Evolutionary conservation across 768 basidiomycete genomes (phyloP), one percentile per base, ranked within the genome.

Genomic region (Tylopilus sp.): DNA sequence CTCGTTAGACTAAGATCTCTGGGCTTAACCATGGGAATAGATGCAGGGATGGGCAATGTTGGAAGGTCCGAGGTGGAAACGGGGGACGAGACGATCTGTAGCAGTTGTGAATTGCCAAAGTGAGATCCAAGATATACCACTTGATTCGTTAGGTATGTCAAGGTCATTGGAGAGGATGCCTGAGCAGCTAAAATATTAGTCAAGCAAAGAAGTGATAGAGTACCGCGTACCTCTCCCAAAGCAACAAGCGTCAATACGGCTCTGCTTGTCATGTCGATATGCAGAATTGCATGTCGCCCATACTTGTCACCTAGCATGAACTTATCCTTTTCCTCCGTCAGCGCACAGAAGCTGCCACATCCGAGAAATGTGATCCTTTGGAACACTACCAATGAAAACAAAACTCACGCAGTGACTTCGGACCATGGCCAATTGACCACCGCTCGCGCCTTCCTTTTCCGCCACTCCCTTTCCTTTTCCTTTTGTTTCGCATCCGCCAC

Each of bases 111-210:
- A 65, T 94, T 85, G 17, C 90, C 91, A 16, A 80, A 74, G 58
- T 92, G 87, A 7, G 92, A 94, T 17, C 92, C 89, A 21, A 93
- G 73, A 62, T 85, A 96, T 9, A 93, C 56, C 10, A 80, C 70
- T 65, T 89, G 85, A 43, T 81, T 78, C 6, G 83, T 76, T 13
- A 97, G 76, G 60, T 92, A 86, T 1, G 87, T 83, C 54, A 96
- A 63, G 12, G 83, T 78, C 11, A 77, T 87, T 0, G 91, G 74
- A 11, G 90, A 76, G 2, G 92, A 89, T 28, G 80, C 79, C 89
- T 92, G 48, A 13, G 25, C 30, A 29, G 40, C 13, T 36, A 37
- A 48, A 1, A 55, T 16, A 41, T 63, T 3, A 52, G 38, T 37
- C 16, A 45, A 63, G 29, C 55, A 16, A 46, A 41, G n/a, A 42